Evolutionary conservation across 495 filamentous ascomycete species (phyloP), one percentile per base, ranked within the genome.

Genomic region (Talaromyces adpressus): DNA sequence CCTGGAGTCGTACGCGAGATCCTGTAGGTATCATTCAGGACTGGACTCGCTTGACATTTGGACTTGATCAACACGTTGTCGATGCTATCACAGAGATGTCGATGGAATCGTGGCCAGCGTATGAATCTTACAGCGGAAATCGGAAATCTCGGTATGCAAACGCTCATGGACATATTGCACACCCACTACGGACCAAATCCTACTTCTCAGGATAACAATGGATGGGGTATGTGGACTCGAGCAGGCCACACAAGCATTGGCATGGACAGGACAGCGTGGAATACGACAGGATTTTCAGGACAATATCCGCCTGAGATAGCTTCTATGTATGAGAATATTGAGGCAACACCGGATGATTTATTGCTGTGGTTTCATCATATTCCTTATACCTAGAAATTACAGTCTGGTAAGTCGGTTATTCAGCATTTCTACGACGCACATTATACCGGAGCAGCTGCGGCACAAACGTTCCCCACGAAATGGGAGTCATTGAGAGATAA

Each of bases 291-390:
- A 2, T 83, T 75, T 65, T 75, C 86, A 0, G 85, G 86, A 6
- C 85, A 89, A 63, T 91, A 30, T 30, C 29, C 29, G 29, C 29
- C 29, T 30, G 29, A 30, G 29, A 91, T 69, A 85, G 86, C 1
- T 64, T 64, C 67, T 0, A 71, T 71, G 69, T 90, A 78, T 64
- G 88, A 91, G 58, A 75, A 79, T 56, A 75, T 86, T 39, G 80
- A 82, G 4, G 85, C 83, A 0, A 90, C 87, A 3, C 87, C 87
- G 0, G 87, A 90, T 62, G 75, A 91, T 51, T 68, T 30, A 30
- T 7, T 90, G 0, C 73, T 91, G 4, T 91, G 88, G 87, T 91
- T 91, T 75, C 88, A 90, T 67, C 88, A 91, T 67, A 86, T 90
- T 2, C 77, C 79, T 34, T 90, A 88, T 66, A 90, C 85, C 0